Conservation (phyloP, 805 yeast species). For the Phaffomyces opuntiae region DNA sequence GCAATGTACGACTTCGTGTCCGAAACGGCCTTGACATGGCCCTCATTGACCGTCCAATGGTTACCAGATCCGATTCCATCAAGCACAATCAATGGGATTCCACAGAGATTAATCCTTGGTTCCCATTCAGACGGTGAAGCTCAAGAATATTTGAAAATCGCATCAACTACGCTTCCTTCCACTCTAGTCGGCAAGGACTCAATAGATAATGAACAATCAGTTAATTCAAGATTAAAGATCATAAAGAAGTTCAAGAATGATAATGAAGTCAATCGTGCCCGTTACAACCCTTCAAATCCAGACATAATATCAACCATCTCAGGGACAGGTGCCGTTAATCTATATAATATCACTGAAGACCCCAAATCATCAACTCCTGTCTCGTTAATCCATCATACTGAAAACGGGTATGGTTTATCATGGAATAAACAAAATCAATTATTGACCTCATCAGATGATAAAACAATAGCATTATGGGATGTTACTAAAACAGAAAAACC, state of each 20-base stretch:
- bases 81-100: conserved; percentile 21
- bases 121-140: conserved; percentile 73
- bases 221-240: conserved; percentile 52
- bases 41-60: conserved; percentile 77
- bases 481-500: conserved; percentile 24
- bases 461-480: conserved; percentile 57
- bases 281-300: conserved; percentile 59
- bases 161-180: conserved; percentile 51
- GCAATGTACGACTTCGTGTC: conserved; percentile 78
- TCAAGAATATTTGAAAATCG: conserved; percentile 57
- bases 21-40: conserved; percentile 78
- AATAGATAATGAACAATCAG: conserved; percentile 20
- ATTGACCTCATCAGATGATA: conserved; percentile 62
- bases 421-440: conserved; percentile 56
- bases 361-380: conserved; percentile 20
- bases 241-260: conserved; percentile 53
- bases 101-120: conserved; percentile 53
- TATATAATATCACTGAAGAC: conserved; percentile 35
- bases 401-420: conserved; percentile 69
- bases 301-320: conserved; percentile 56
- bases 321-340: conserved; percentile 54
- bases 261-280: conserved; percentile 66
- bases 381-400: conserved; percentile 43
- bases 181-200: conserved; percentile 22
- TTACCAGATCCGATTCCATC: conserved; percentile 36